Evolutionary conservation across 1,139 yeast species (phyloP), one percentile per base, ranked within the genome.

Genomic region (Nakaseomyces glabratus): DNA sequence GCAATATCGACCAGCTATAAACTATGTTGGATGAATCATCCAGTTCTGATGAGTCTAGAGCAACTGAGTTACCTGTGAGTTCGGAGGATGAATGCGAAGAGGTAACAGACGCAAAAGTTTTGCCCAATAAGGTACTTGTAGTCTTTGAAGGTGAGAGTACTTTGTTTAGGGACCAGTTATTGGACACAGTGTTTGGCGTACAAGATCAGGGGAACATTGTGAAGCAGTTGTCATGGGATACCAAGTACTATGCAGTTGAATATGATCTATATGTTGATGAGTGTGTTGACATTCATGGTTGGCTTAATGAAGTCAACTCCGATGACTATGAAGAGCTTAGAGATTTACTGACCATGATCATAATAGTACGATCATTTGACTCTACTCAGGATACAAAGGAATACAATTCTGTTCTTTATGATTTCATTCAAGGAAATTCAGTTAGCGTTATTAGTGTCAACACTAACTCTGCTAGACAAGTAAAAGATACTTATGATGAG

Each of bases 231-330:
- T 16, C 11, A 8, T 55, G 59, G 58, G 37, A 34, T 10, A 60
- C 55, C 6, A 57, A 53, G 40, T 59, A 60, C 39, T 58, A 55
- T 36, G 26, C 39, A 8, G 42, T 49, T 0, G 21, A 24, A 0
- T 43, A 46, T 15, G 62, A 58, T 28, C 37, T 57, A 2, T 60
- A 60, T 45, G 39, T 60, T n/a, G 63, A 58, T 35, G 47, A 43
- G 5, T 45, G 36, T 24, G 49, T 43, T 6, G 37, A 34, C 12
- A 26, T 57, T 13, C 35, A 37, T 1, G 39, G 38, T 8, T 60
- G 63, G 63, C 14, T 46, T 2, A 20, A 24, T 1, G 60, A 55
- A 11, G 45, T 56, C 29, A 11, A 15, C 2, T 23, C 37, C 6
- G 41, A 39, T 2, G 60, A 54, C 13, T 55, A 45, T 28, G 37